These are phyloP conservation scores for Botryotinia globosa DNA, from an alignment of 2,329 filamentous ascomycete genomes.

Conservation along the genomic window DNA sequence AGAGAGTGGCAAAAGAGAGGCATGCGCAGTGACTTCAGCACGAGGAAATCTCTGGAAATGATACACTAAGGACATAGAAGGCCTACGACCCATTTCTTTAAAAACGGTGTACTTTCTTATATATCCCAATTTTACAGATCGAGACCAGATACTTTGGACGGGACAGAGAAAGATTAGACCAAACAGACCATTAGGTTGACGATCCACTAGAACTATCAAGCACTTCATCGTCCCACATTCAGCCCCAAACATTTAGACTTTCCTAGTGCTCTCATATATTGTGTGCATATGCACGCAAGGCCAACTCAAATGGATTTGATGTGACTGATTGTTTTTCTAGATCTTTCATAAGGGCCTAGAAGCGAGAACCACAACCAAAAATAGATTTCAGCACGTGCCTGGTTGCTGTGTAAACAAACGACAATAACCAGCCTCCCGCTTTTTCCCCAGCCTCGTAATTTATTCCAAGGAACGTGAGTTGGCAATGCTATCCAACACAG, in stretches of 20 bases:
- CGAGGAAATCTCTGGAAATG: neutral
- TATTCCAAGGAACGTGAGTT: slow-evolving; percentile 16
- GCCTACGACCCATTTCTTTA: neutral
- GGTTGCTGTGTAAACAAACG: slow-evolving; percentile 19
- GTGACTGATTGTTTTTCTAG: neutral
- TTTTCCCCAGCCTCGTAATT: slow-evolving; percentile 21
- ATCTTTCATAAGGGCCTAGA: neutral
- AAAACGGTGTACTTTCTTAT: neutral
- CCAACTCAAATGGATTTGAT: neutral
- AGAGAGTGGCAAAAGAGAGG: neutral
- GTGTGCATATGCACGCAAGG: neutral
- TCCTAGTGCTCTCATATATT: neutral
- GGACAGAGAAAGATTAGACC: neutral
- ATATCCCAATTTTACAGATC: neutral
- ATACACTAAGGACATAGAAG: neutral
- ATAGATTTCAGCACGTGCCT: neutral
- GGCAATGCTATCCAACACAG: slow-evolving; percentile 1
- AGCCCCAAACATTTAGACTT: neutral
- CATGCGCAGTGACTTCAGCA: neutral
- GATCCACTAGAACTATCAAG: neutral
- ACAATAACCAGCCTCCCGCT: slow-evolving; percentile 19
- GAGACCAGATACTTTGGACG: neutral
- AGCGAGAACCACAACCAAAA: neutral
- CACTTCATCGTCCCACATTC: neutral
- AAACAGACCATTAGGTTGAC: neutral